phyloP scores from a whole-genome alignment of 1,284 basidiomycete genomes.

The Marasmius tenuissimus region DNA sequence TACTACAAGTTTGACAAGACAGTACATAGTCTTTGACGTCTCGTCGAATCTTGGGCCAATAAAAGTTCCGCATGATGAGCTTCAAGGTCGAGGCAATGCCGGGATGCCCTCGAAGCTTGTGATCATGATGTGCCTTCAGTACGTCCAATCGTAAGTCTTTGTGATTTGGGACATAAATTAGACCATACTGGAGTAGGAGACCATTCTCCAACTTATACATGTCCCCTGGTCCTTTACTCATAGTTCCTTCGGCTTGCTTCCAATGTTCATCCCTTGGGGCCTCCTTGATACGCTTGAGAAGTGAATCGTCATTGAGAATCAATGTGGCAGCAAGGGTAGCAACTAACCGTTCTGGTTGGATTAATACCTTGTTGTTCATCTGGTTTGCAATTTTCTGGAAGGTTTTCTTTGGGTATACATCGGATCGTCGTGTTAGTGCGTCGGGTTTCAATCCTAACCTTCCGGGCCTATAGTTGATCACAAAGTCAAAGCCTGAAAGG shows the following conservation, averaged over 20 bases:
- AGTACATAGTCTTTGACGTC: not conserved
- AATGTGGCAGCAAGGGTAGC: not conserved
- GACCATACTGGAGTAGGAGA: not conserved
- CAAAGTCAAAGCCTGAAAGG: constrained; percentile 22
- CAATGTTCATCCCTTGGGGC: not conserved
- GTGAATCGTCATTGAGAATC: not conserved
- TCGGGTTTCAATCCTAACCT: constrained; percentile 1
- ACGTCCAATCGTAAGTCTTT: not conserved
- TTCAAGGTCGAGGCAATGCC: constrained; percentile 28
- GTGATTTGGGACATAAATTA: not conserved
- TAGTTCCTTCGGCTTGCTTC: too few relatives aligned
- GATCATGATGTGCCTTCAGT: constrained; percentile 5
- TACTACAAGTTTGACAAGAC: not conserved
- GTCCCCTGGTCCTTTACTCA: too few relatives aligned
- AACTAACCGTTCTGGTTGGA: constrained; percentile 21
- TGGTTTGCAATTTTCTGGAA: not conserved
- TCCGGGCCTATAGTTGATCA: constrained; percentile 25
- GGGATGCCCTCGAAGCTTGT: constrained; percentile 25
- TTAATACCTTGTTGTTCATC: constrained; percentile 13
- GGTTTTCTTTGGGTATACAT: constrained; percentile 15
- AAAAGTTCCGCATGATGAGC: constrained; percentile 18
- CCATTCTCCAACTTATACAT: constrained; percentile 17
- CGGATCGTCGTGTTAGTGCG: constrained; percentile 21
- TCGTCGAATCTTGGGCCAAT: constrained; percentile 16
- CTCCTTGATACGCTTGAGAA: not conserved